Base-by-base conservation (phyloP, 805 yeast genomes). In the Wickerhamiella galacta region DNA sequence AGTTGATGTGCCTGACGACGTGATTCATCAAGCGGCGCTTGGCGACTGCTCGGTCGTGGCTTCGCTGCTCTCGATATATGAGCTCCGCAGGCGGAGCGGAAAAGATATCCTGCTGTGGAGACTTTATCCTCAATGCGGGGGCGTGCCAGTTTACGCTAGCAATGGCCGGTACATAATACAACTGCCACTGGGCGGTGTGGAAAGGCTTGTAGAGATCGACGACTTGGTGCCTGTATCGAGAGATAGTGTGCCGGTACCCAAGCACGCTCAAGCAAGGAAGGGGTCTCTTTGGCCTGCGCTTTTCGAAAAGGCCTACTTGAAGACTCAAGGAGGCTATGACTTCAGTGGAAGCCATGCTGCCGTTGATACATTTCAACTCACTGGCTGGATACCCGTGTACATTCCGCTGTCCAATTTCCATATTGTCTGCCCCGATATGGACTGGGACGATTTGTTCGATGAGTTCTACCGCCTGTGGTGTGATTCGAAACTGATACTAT, bases 1-100 rank as follows among this genome's bases (percentile, higher is more conserved):
- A 5, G 28, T 37, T 33, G 5, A 24, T 22, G 26, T 18, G 3
- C 27, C 29, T 2, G 31, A 20, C 20, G 37, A 33, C 9, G 19
- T 15, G 16, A 19, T 37, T 6, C 15, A 12, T 17, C 52, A 53
- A 36, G 51, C 46, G 21, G 33, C 46, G 3, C 33, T 51, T n/a
- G 58, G 70, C 6, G 74, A 80, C 50, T 81, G 93, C 52, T 78
- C 93, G 0, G 70, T 80, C 47, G 79, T 80, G 3, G 71, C 83
- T 2, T 61, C 85, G 0, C 45, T 79, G 11, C 54, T 77, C 11
- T 67, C 80, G 1, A 52, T 73, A 1, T 47, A 58, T 0, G 50
- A 52, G 14, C 46, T 46, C 16, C 43, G 46, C 4, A 35, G 38
- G 25, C 30, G 48, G 3, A 30, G 46, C 2, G 36, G 39, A 3